phyloP scores from a whole-genome alignment of 2,329 filamentous ascomycete genomes.

The Fusarium coffeatum region DNA sequence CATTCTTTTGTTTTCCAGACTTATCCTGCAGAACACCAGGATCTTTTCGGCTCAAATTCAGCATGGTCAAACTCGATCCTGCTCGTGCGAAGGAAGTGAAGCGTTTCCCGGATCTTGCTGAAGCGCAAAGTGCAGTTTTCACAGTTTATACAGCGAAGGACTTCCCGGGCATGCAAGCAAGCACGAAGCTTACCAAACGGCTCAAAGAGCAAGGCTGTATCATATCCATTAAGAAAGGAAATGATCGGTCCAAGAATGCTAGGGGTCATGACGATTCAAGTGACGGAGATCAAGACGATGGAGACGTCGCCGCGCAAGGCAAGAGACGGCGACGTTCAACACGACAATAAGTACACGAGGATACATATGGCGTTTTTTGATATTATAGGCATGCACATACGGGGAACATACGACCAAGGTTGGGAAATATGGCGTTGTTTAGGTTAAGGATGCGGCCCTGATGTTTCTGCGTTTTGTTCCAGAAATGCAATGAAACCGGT shows the following conservation, averaged over 20 bases:
- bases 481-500: not conserved
- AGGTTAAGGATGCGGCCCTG: slow-evolving; percentile 6
- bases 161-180: slow-evolving; percentile 85
- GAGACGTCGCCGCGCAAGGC: slow-evolving; percentile 32
- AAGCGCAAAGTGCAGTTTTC: slow-evolving; percentile 75
- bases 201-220: slow-evolving; percentile 84
- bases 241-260: slow-evolving; percentile 66
- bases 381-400: slow-evolving; percentile 5
- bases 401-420: slow-evolving; percentile 26
- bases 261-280: slow-evolving; percentile 58
- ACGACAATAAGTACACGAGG: slow-evolving; percentile 24
- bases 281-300: slow-evolving; percentile 57
- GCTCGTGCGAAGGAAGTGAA: slow-evolving; percentile 59
- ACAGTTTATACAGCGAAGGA: slow-evolving; percentile 86
- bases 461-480: not conserved
- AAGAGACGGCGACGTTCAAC: slow-evolving; percentile 41
- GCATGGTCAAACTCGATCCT: slow-evolving; percentile 77
- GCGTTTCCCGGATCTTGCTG: slow-evolving; percentile 63
- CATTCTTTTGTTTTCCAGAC: slow-evolving; percentile 89
- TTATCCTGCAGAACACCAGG: slow-evolving; percentile 83
- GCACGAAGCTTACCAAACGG: slow-evolving; percentile 77
- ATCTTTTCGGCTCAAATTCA: slow-evolving; percentile 79
- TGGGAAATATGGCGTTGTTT: slow-evolving; percentile 15
- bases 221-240: slow-evolving; percentile 88
- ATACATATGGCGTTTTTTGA: slow-evolving; percentile 34